These are phyloP conservation scores for Thermochaetoides thermophila DNA, from an alignment of 495 filamentous ascomycete genomes.

Conservation along the genomic window DNA sequence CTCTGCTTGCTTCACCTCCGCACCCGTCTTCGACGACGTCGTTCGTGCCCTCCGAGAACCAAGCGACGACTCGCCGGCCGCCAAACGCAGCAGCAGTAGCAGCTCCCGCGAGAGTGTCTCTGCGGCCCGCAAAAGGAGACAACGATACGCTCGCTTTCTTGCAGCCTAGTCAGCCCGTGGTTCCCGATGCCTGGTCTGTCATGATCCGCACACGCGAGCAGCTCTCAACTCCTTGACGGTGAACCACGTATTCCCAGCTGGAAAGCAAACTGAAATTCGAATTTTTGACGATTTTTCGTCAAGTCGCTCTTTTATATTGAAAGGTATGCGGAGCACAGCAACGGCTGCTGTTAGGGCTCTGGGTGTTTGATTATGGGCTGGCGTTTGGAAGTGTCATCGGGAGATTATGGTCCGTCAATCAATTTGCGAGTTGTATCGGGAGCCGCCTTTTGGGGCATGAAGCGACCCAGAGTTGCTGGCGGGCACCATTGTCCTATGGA, in stretches of 20 bases:
- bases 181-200: conserved; percentile 19
- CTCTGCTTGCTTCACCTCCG: conserved; percentile 14
- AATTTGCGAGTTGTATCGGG: conserved; percentile 13
- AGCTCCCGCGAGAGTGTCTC: too few species aligned
- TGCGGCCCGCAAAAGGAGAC: too few species aligned
- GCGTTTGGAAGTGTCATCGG: too few species aligned
- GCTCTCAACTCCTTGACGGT: conserved; percentile 11
- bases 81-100: too few species aligned
- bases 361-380: too few species aligned
- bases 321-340: too few species aligned
- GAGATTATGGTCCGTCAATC: too few species aligned
- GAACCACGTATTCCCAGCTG: conserved; percentile 9
- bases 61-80: conserved; percentile 18
- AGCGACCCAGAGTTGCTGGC: too few species aligned
- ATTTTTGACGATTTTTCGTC: conserved; percentile 25
- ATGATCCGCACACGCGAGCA: conserved; percentile 21
- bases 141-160: conserved; percentile 5
- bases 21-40: conserved; percentile 15
- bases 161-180: too few species aligned
- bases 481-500: too few species aligned
- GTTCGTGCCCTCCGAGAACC: conserved; percentile 14
- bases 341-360: too few species aligned
- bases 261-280: too few species aligned
- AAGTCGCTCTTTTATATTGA: conserved; percentile 36
- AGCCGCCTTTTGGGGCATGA: conserved; percentile 1